Evolutionary conservation across 148 eudicot genomes (phyloP).

Genomic region (Rhododendron vialii): DNA sequence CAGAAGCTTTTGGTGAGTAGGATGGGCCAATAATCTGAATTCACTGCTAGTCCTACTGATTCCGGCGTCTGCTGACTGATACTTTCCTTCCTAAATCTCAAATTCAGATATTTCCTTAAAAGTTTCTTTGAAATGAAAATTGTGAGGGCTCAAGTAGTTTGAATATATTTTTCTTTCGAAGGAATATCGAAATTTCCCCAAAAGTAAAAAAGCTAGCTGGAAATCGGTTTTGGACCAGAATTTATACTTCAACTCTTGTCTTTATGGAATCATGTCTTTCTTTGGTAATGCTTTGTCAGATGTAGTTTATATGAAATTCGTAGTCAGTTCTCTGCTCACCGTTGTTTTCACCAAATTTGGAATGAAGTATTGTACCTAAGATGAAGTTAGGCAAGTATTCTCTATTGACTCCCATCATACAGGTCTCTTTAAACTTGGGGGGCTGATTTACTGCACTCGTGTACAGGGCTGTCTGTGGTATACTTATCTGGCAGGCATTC

Average conservation of each 20-base stretch:
- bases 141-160: not conserved
- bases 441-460: slow-evolving; percentile 47
- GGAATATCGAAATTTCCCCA: not conserved
- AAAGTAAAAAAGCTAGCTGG: not conserved
- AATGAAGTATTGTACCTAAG: not conserved
- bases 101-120: not conserved
- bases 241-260: not conserved
- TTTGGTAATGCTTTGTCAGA: not conserved
- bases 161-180: not conserved
- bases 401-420: not conserved
- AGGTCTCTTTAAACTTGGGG: not conserved
- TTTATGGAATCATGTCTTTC: not conserved
- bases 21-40: not conserved
- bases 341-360: not conserved
- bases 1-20: not conserved
- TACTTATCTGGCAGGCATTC: slow-evolving; percentile 94
- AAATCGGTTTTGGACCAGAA: not conserved
- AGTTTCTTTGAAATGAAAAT: not conserved
- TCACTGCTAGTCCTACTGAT: not conserved
- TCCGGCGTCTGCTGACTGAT: not conserved
- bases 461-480: slow-evolving; percentile 80
- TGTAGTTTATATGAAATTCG: not conserved
- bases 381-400: not conserved
- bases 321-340: not conserved
- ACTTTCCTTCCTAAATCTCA: not conserved